Evolutionary conservation across 164 flowering plant genomes (phyloP), one percentile per base, ranked within the genome.

Genomic region (grape (Vitis vinifera)): DNA sequence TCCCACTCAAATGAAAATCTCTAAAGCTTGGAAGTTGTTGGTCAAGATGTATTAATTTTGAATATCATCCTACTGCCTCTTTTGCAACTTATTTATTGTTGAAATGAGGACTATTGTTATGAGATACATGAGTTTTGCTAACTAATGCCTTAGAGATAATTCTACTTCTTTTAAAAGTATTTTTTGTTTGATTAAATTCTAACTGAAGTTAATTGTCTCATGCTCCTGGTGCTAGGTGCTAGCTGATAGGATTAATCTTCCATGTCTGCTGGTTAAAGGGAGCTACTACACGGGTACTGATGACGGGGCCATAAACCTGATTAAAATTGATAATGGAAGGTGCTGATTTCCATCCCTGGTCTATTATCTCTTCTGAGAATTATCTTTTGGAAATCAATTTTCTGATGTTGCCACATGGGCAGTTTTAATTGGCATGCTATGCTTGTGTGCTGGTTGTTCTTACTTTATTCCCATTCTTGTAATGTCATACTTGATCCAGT

Each of bases 231-330:
- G 61, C 58, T 77, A 95, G 99, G 99, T 93, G 52, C 92, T 95
- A 55, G 97, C 98, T 66, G 99, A 95, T 82, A 88, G 76, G 80
- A 84, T 93, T 76, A 79, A 79, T 79, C 89, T 95, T 74, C 97
- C 95, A 51, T 95, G 99, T 69, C 90, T 88, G 91, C 89, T 95
- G 77, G 91, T 95, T 68, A 95, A 95, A 77, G 97, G 99, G 59
- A 93, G 97, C 83, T 90, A 88, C 79, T 95, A 89, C 74, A 95
- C 97, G 72, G 98, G 98, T 67, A 90, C 95, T 51, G 98, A 93
- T 81, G 99, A 95, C 66, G 99, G 97, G 68, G 99, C 98, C 75
- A 92, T 95, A 61, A 93, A 91, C 79, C 73, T 95, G 82, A 88
- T 95, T 56, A 91, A 83, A 81, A 65, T 84, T 75, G 88, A 81